phyloP scores from a whole-genome alignment of 1,284 basidiomycete genomes.

The Rhodotorula sp. region DNA sequence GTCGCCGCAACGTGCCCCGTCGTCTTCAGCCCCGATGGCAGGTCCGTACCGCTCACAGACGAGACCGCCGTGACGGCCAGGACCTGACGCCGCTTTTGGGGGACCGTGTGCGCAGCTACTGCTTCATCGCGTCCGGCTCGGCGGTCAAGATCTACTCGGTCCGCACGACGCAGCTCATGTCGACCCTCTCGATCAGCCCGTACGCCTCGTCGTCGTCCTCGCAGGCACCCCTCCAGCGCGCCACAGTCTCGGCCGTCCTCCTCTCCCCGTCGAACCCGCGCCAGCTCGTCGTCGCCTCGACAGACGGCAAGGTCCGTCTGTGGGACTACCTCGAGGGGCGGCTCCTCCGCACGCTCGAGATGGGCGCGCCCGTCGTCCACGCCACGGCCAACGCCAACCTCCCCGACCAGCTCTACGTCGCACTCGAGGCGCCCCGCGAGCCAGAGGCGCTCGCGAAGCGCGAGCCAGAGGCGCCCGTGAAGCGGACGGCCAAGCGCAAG shows the following conservation, averaged over 20 bases:
- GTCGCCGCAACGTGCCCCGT: slow-evolving; percentile 21
- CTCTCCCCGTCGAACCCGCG: slow-evolving; percentile 83
- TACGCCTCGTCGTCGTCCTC: slow-evolving; percentile 53
- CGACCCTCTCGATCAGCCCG: slow-evolving; percentile 61
- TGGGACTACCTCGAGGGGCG: slow-evolving; percentile 93
- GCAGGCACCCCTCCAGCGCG: slow-evolving; percentile 52
- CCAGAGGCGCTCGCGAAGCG: background rate
- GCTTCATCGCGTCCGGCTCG: slow-evolving; percentile 74
- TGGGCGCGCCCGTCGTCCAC: slow-evolving; percentile 69
- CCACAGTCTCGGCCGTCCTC: slow-evolving; percentile 65
- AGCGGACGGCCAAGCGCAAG: background rate
- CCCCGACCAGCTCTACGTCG: slow-evolving; percentile 65
- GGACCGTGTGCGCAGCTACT: slow-evolving; percentile 62
- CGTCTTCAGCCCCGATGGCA: slow-evolving; percentile 27
- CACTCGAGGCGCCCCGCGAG: slow-evolving; percentile 16
- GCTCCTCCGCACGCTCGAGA: slow-evolving; percentile 69
- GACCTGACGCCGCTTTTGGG: background rate
- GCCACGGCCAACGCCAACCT: slow-evolving; percentile 67
- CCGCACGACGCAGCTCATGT: slow-evolving; percentile 71
- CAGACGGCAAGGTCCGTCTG: slow-evolving; percentile 78
- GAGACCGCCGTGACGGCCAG: too few species aligned
- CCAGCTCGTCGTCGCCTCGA: slow-evolving; percentile 81
- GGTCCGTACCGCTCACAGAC: slow-evolving; percentile 15
- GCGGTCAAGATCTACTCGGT: slow-evolving; percentile 79
- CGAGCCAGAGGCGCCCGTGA: background rate